Conservation (phyloP, 2,329 filamentous ascomycete species). For the Fusarium scirpi region DNA sequence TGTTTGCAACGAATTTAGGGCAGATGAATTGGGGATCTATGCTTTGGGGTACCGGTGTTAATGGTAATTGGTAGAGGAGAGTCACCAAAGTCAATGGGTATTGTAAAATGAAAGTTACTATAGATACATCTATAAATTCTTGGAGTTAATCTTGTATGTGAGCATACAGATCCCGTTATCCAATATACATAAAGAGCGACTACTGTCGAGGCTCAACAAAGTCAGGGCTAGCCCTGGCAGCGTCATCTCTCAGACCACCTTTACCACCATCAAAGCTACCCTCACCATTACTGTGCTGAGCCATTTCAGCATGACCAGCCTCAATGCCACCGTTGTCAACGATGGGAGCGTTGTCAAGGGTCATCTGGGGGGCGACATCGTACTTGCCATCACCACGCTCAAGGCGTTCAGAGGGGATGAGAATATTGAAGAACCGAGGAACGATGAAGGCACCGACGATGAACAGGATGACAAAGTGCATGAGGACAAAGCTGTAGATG, state of each 20-base stretch:
- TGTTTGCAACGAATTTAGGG: background rate
- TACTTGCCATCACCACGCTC: constrained; percentile 36
- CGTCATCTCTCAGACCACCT: background rate
- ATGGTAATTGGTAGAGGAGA: background rate
- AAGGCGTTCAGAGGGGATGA: constrained; percentile 28
- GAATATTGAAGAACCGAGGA: constrained; percentile 31
- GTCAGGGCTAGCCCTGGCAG: background rate
- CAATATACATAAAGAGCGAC: too few relatives aligned
- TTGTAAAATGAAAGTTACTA: background rate
- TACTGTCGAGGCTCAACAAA: background rate
- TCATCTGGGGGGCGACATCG: constrained; percentile 35
- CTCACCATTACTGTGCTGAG: constrained; percentile 6
- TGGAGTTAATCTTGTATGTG: fast-evolving
- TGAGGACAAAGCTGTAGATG: constrained; percentile 39
- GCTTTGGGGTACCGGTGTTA: background rate
- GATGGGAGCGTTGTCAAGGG: constrained; percentile 20
- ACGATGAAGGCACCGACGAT: constrained; percentile 33
- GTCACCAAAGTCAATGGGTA: fast-evolving
- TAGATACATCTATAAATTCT: background rate
- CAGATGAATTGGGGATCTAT: constrained; percentile 6
- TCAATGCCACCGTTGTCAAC: constrained; percentile 25
- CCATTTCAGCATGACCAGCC: background rate
- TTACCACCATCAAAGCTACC: constrained; percentile 23
- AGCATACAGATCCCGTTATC: background rate
- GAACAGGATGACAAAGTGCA: constrained; percentile 36